Base-by-base conservation (phyloP, 768 basidiomycete genomes). In the Leccinum fibrillosum region DNA sequence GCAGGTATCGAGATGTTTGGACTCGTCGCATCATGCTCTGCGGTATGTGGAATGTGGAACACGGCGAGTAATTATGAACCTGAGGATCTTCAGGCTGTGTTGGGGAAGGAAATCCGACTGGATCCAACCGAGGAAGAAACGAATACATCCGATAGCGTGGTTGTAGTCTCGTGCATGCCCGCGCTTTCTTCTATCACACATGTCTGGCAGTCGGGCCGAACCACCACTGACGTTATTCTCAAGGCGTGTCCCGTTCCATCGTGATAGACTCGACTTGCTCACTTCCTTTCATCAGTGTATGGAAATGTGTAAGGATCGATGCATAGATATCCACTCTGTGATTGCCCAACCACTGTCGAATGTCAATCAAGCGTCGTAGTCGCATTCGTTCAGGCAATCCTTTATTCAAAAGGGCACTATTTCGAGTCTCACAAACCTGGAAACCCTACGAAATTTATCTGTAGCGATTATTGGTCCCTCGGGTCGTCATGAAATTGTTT, bases 1-100 rank as follows among this genome's bases (percentile, higher is more conserved):
- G 95, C 96, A 13, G 94, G 95, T 2, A 87, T 98, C 49, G 92
- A 96, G 64, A 86, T 98, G 82, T 72, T 87, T 42, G 97, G 94
- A 3, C 78, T 99, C 13, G 94, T 95, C 5, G 79, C 86, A 15
- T 89, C 95, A 0, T 92, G 90, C 64, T 82, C 90, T 28, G 87
- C 88, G 32, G 93, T 93, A 64, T 62, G 86, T 13, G 5, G 23
- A 32, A 13, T n/a, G 11, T 34, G 19, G 9, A 25, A 37, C 15
- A 8, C 52, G 19, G 8, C 19, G 49, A 45, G 11, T 5, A 3
- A 58, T 26, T 37, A 2, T 30, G 35, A 53, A 58, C 30, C n/a
- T 56, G 59, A 66, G 30, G 39, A 19, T 49, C 26, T 51, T 30
- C 49, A 92, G 89, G 79, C 86, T 10, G 66, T 85, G 2, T 69